phyloP scores from a whole-genome alignment of 176 grass and related monocot genomes.

The Raddia distichophylla region DNA sequence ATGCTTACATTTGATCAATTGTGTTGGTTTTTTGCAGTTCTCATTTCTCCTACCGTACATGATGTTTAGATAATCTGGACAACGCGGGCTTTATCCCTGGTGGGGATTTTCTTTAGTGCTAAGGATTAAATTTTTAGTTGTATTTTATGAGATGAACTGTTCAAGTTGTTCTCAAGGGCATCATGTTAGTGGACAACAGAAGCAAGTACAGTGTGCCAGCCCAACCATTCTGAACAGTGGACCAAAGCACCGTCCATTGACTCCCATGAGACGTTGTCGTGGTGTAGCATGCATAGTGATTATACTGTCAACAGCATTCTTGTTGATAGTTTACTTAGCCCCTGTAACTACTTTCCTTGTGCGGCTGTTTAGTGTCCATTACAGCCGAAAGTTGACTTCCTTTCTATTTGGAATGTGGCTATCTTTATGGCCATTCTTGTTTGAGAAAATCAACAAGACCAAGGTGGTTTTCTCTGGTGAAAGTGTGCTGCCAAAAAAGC shows the following conservation, averaged over 20 bases:
- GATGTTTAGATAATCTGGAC: slow-evolving; percentile 41
- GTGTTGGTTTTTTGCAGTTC: slow-evolving; percentile 46
- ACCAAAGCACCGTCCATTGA: slow-evolving; percentile 74
- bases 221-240: slow-evolving; percentile 50
- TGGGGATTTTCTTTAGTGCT: slow-evolving; percentile 28
- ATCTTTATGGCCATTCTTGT: slow-evolving; percentile 91
- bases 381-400: slow-evolving; percentile 78
- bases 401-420: slow-evolving; percentile 84
- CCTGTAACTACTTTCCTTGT: slow-evolving; percentile 59
- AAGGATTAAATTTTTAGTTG: slow-evolving; percentile 27
- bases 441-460: slow-evolving; percentile 98
- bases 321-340: slow-evolving; percentile 76
- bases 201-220: slow-evolving; percentile 29
- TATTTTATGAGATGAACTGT: slow-evolving; percentile 59
- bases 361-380: slow-evolving; percentile 69
- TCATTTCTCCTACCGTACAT: slow-evolving; percentile 25
- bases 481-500: slow-evolving; percentile 55
- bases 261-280: slow-evolving; percentile 67
- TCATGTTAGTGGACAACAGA: slow-evolving; percentile 49
- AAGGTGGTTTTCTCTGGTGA: slow-evolving; percentile 91
- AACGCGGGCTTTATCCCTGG: slow-evolving; percentile 20
- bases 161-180: slow-evolving; percentile 37
- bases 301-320: slow-evolving; percentile 81
- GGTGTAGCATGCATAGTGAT: slow-evolving; percentile 68
- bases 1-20: slow-evolving; percentile 39